phyloP scores from a whole-genome alignment of 169 alveolate genomes.

The Cryptosporidium canis region DNA sequence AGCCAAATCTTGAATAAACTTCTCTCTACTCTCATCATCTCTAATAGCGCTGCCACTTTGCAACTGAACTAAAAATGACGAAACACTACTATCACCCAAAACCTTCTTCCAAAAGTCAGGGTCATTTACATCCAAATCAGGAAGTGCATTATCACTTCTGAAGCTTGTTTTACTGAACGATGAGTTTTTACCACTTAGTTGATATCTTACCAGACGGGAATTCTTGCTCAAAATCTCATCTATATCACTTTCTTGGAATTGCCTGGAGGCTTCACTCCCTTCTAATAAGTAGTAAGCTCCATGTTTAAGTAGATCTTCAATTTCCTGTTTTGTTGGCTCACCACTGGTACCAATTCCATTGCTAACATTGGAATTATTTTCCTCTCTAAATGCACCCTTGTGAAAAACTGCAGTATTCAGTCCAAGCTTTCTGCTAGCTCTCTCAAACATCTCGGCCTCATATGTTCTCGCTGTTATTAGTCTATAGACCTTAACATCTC shows the following conservation, averaged over 20 bases:
- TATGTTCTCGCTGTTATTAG: constrained; percentile 91
- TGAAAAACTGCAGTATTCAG: constrained; percentile 91
- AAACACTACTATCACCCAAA: constrained; percentile 73
- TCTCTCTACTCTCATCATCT: constrained; percentile 70
- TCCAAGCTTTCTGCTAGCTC: constrained; percentile 91
- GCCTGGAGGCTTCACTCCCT: constrained; percentile 81
- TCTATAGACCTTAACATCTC: constrained; percentile 91
- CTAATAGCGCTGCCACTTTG: constrained; percentile 72
- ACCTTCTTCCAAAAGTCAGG: constrained; percentile 88
- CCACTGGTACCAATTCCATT: constrained; percentile 73
- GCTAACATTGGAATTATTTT: constrained; percentile 13
- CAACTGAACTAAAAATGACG: constrained; percentile 58
- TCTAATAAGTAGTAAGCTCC: constrained; percentile 90
- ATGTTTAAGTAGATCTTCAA: constrained; percentile 86
- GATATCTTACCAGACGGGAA: constrained; percentile 81
- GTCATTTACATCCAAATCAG: constrained; percentile 82
- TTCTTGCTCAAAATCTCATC: constrained; percentile 84
- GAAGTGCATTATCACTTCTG: constrained; percentile 81
- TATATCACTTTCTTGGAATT: constrained; percentile 82
- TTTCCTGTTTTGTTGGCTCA: constrained; percentile 80
- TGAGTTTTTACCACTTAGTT: constrained; percentile 81
- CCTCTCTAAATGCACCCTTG: constrained; percentile 84
- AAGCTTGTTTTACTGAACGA: constrained; percentile 82
- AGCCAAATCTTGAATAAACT: constrained; percentile 52
- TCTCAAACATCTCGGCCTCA: constrained; percentile 93